Percentiles rank a stretch among this genome's conserved stretches.
phyloP scores from a whole-genome alignment of 1,139 yeast genomes.

The Pichia cactophila region DNA sequence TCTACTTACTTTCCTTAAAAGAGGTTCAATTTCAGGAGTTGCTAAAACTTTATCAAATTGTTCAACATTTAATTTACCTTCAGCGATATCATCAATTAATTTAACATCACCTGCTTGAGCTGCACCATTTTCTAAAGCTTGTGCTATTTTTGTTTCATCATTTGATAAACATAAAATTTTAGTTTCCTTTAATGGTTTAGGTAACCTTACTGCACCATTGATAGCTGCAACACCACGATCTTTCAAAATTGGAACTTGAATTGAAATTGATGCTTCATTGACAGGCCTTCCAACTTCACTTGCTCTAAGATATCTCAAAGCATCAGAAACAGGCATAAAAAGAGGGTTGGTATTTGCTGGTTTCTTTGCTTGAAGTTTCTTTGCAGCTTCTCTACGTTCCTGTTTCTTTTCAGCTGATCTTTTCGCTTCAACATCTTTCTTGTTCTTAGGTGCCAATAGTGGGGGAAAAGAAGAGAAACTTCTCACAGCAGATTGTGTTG shows the following conservation, averaged over 20 bases:
- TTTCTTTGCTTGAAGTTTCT: conserved; percentile 35
- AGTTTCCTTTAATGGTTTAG: conserved; percentile 63
- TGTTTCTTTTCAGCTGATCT: conserved; percentile 20
- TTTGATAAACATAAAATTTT: conserved; percentile 64
- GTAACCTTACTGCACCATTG: conserved; percentile 65
- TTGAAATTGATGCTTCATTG: conserved; percentile 57
- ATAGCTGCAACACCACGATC: conserved; percentile 76
- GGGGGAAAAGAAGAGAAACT: not conserved
- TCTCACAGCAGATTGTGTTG: not conserved
- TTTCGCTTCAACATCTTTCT: conserved; percentile 23
- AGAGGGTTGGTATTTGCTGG: conserved; percentile 50
- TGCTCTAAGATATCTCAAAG: conserved; percentile 75
- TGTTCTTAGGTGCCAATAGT: conserved; percentile 17
- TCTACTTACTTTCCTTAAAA: conserved; percentile 59
- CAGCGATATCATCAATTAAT: conserved; percentile 52
- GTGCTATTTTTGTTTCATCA: conserved; percentile 43
- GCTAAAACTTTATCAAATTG: conserved; percentile 73
- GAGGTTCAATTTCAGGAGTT: conserved; percentile 66
- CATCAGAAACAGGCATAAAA: conserved; percentile 65
- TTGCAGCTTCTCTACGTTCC: conserved; percentile 25
- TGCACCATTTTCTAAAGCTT: conserved; percentile 54
- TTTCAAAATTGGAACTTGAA: conserved; percentile 61
- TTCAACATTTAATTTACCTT: conserved; percentile 43
- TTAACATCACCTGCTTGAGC: conserved; percentile 64
- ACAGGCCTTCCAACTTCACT: conserved; percentile 82